Base-by-base conservation (phyloP, 768 basidiomycete species). In the Pisolithus microcarpus region DNA sequence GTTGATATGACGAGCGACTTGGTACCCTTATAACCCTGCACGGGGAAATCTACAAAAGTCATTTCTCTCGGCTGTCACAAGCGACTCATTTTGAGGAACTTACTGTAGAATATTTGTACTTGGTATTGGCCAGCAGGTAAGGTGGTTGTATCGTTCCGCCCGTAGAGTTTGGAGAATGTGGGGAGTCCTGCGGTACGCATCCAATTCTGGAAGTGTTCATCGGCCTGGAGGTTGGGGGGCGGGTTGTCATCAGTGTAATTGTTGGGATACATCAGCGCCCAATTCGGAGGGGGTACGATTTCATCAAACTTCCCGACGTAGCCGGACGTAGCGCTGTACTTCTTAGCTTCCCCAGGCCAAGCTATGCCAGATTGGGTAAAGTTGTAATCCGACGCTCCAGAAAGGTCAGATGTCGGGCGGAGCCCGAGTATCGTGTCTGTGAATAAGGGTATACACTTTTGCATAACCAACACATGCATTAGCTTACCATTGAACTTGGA, bases 181-280 rank as follows among this genome's bases (percentile, higher is more conserved):
- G 96, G 96, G 43, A 98, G 69, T 11, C 95, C 96, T 1, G 96
- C 91, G 2, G 94, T 96, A 52, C 95, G 81, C 96, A 99, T 99
- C 96, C 96, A 99, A 64, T 95, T 94, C 70, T 98, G 95, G 75
- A 99, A 98, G 60, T 89, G 93, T 67, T 97, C 89, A 61, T 98
- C 85, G 2, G 58, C 57, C 48, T 74, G 71, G 34, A 98, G 72
- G 62, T 96, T 72, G 1, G 92, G 94, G 18, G 85, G 82, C 15
- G 78, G 79, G 54, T 75, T 80, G 5, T 68, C 67, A 1, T 70
- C 63, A 4, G 81, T 82, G 69, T 96, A 97, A 50, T 78, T 78
- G 54, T 86, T 65, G 1, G 91, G 91, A 71, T 75, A 97, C 49
- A 76, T 77, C 30, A 66, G 61, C 1, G 58, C 66, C 96, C 96